Evolutionary conservation across 2,329 filamentous ascomycete species (phyloP).

Genomic region (Pseudocercospora vitis): DNA sequence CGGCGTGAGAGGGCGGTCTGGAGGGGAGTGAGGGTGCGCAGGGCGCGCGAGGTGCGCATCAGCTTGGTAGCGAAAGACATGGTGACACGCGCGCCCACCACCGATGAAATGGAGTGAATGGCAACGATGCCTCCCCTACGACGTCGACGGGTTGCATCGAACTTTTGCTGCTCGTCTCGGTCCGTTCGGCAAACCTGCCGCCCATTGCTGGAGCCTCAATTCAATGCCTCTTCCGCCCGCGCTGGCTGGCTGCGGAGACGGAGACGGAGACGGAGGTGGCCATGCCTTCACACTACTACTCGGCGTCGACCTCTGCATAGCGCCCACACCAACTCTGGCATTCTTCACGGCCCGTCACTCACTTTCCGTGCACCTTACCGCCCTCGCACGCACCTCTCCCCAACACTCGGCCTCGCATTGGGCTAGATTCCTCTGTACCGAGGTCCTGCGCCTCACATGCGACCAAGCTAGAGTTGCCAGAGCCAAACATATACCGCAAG

Average conservation of each 20-base stretch:
- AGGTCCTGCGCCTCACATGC: constrained; percentile 16
- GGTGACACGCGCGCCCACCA: constrained; percentile 45
- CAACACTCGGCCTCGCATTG: neutral
- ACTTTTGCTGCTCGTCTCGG: neutral
- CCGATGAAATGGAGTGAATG: constrained; percentile 16
- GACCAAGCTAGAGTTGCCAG: constrained; percentile 15
- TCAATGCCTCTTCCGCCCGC: too few relatives aligned
- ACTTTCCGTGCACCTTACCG: neutral
- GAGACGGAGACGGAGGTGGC: neutral
- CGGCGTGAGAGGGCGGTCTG: too few relatives aligned
- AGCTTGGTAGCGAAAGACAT: constrained; percentile 79
- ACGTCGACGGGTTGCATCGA: too few relatives aligned
- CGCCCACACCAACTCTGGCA: too few relatives aligned
- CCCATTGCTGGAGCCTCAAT: too few relatives aligned
- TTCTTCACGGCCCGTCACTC: too few relatives aligned
- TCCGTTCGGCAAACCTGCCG: neutral
- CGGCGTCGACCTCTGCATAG: neutral
- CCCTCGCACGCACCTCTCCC: neutral
- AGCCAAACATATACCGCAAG: neutral
- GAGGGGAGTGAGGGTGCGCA: constrained; percentile 73
- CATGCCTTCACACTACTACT: neutral
- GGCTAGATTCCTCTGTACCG: constrained; percentile 3
- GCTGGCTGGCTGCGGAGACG: too few relatives aligned
- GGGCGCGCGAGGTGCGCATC: constrained; percentile 76
- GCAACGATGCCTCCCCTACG: constrained; percentile 10